Percentiles rank a stretch among this genome's conserved stretches.
Conservation (phyloP, 1,284 basidiomycete species). For the Apiotrichum akiyoshidainum region DNA sequence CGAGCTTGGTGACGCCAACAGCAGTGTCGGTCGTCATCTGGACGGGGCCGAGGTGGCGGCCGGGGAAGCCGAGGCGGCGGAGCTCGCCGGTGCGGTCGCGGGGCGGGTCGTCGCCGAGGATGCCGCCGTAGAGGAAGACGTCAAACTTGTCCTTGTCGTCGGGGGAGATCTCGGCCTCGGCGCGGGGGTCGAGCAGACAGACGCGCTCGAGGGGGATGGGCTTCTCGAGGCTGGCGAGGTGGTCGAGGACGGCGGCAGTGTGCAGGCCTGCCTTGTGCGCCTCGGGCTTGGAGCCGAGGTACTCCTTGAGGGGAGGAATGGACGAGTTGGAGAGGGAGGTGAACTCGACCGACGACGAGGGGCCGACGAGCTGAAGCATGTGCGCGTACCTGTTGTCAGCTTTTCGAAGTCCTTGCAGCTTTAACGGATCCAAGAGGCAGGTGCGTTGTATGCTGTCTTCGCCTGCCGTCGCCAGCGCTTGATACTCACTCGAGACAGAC, state of each 20-base stretch:
- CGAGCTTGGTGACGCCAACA: constrained; percentile 82
- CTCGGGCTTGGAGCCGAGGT: constrained; percentile 45
- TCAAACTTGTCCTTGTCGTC: constrained; percentile 71
- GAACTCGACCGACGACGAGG: constrained; percentile 67
- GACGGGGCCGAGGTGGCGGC: constrained; percentile 71
- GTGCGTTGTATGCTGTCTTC: too few relatives aligned
- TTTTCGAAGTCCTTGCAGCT: neutral
- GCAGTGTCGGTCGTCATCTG: constrained; percentile 99
- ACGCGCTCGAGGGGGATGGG: constrained; percentile 60
- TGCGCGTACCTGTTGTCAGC: constrained; percentile 54
- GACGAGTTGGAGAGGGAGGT: constrained; percentile 75
- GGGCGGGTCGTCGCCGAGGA: constrained; percentile 50
- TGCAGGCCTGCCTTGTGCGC: constrained; percentile 59
- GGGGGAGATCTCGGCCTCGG: constrained; percentile 64
- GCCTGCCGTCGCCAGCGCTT: too few relatives aligned
- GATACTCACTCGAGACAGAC: constrained; percentile 74
- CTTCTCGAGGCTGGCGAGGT: constrained; percentile 57
- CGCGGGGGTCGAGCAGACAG: constrained; percentile 85
- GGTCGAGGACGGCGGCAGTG: constrained; percentile 62
- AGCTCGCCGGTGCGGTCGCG: constrained; percentile 70
- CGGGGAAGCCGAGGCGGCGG: constrained; percentile 78
- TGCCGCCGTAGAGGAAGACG: constrained; percentile 78
- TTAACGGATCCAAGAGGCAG: neutral
- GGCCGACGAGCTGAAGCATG: constrained; percentile 73
- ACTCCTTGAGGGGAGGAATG: constrained; percentile 57